Base-by-base conservation (phyloP, 768 basidiomycete species). In the Vararia minispora region DNA sequence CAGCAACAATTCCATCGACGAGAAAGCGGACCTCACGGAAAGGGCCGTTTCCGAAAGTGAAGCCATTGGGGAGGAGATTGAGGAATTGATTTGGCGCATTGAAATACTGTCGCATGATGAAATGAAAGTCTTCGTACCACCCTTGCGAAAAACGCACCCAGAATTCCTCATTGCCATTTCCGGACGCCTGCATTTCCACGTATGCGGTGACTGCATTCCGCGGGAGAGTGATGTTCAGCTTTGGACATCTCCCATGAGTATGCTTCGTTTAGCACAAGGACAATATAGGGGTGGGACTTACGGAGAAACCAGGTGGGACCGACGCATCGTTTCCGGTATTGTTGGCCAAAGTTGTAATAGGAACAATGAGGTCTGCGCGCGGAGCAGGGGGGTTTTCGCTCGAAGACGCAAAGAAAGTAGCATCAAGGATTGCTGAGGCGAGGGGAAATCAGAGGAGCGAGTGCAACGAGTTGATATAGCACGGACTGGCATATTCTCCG, bases 271-370 rank as follows among this genome's bases (percentile, higher is more conserved):
- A 18, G 12, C 11, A 28, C 29, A 13, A 25, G 28, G 31, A 35
- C 22, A 12, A 21, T 22, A 17, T 11, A 24, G n/a, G n/a, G 25
- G 7, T 17, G 16, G 28, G 7, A 39, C 62, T 33, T 50, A 84
- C 81, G 9, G 79, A 79, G 48, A 84, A 81, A 3, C 62, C 65
- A 4, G 83, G 81, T 20, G 84, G 84, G 2, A 86, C 79, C 25
- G 78, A 79, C 5, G 76, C 79, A n/a, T 77, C 71, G 42, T 77
- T 71, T n/a, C 76, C 79, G 8, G 75, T 76, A 39, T 68, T 60
- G 40, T 79, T 76, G 7, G 63, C 61, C 41, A 79, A 55, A 4
- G 78, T 81, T 1, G 79, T 76, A 10, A 88, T 64, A 0, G 84
- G 80, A 22, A 88, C 66, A 32, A 87, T 79, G 18, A 72, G 45